phyloP scores from a whole-genome alignment of 495 filamentous ascomycete species.

The Hypomontagnella submonticulosa region DNA sequence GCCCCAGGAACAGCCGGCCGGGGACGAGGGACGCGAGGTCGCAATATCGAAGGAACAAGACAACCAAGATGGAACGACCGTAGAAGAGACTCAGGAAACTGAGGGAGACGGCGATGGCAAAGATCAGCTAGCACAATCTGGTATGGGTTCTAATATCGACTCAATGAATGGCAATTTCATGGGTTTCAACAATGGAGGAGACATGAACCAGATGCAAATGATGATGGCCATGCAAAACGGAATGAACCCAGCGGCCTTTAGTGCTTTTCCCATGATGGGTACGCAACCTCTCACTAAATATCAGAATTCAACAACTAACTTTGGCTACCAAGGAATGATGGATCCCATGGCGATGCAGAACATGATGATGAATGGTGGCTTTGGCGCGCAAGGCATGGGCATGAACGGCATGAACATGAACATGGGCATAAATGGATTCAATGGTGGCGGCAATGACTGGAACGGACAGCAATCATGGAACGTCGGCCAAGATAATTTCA shows the following conservation, averaged over 20 bases:
- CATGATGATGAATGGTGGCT: slow-evolving; percentile 85
- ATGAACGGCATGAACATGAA: slow-evolving; percentile 93
- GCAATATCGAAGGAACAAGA: slow-evolving; percentile 40
- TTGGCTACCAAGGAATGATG: slow-evolving; percentile 75
- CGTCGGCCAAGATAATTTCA: slow-evolving; percentile 76
- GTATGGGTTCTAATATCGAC: slow-evolving; percentile 59
- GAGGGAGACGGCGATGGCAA: slow-evolving; percentile 49
- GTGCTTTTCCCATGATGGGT: slow-evolving; percentile 87
- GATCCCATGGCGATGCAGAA: slow-evolving; percentile 90
- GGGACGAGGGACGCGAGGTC: slow-evolving; percentile 34
- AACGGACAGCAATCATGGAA: slow-evolving; percentile 79
- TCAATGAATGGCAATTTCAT: slow-evolving; percentile 68
- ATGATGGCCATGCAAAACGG: slow-evolving; percentile 78
- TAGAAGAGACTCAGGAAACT: slow-evolving; percentile 46
- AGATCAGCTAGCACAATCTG: slow-evolving; percentile 48
- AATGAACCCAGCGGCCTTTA: slow-evolving; percentile 72
- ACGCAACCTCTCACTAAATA: slow-evolving; percentile 51
- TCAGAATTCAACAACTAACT: slow-evolving; percentile 38
- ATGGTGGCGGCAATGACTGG: slow-evolving; percentile 72
- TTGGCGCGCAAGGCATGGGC: slow-evolving; percentile 82
- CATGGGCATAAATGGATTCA: slow-evolving; percentile 86
- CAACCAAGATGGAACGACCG: slow-evolving; percentile 40
- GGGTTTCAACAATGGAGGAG: slow-evolving; percentile 71
- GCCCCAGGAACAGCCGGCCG: slow-evolving; percentile 40
- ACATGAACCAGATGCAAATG: slow-evolving; percentile 79